Base-by-base conservation (phyloP, 495 filamentous ascomycete species). In the Echria macrotheca region DNA sequence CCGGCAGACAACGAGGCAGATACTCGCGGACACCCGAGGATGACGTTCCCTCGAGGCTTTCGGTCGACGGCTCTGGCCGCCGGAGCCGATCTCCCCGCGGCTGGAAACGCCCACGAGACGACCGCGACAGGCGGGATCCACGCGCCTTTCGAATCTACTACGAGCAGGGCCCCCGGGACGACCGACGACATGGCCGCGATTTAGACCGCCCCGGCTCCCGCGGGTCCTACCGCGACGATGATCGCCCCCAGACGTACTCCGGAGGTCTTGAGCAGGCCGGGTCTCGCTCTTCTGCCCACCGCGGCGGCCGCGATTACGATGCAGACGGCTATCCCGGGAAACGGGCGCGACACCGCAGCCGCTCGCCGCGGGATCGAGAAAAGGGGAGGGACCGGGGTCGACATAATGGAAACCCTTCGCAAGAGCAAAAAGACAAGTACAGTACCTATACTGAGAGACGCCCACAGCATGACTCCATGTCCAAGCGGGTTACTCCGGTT, bases 41-140 rank as follows among this genome's bases (percentile, higher is more conserved):
- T 82, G 83, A 81, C 71, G 80, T 71, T 74, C 83, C 75, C 72
- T 80, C 87, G 81, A 84, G 83, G 78, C 76, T 74, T 65, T 75
- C 80, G 69, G 83, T 76, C 80, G 76, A 68, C 58, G 63, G 63
- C 22, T 59, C 57, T 19, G 60, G 66, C 63, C 74, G 72, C 66
- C 55, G 54, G 3, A 66, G 58, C 53, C 56, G 55, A 41, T 64
- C 65, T 1, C 60, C 65, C 25, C 79, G 78, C 57, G 81, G 82
- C 24, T 80, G 76, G 47, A 89, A 94, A 68, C 79, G 87, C 59
- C 66, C 78, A 53, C 78, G 76, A 59, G 81, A 86, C 63, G 77
- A 80, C 35, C 72, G 70, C 62, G 66, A 81, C 61, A 63, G 46
- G 31, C 46, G 46, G 29, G 46, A 48, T 21, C 46, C 80, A 54